Evolutionary conservation across 192 early-diverging fungal genomes (phyloP), one percentile per base, ranked within the genome.

Genomic region (Umbelopsis vinacea): DNA sequence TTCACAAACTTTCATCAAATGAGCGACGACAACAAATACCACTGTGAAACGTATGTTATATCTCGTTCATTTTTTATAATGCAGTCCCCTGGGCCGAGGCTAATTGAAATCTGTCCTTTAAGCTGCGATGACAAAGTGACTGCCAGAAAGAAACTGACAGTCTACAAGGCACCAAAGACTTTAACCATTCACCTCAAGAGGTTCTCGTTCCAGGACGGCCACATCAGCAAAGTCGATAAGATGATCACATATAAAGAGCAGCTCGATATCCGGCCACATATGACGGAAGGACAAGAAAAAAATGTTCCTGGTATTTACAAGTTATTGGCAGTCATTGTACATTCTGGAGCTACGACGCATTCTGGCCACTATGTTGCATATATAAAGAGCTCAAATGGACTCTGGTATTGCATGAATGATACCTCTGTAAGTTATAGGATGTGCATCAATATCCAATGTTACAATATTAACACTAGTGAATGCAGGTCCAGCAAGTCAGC

Each of bases 321-420:
- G 29, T 82, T 97, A 23, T 89, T 88, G 57, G 93, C 89, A 0
- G 89, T 95, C 23, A 82, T 95, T 67, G 90, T 94, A 6, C 94
- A 97, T 67, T 69, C 89, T 1, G 95, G 95, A 7, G 75, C 83
- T 37, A 81, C 90, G 1, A 86, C 83, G 48, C 87, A 92, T 70
- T 89, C 90, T 19, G 94, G 95, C 17, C 94, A 94, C 77, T 97
- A 94, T 79, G 91, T 87, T 68, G 87, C 89, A 40, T 97, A 86
- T 79, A 89, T 94, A 46, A 91, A 91, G 75, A 85, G 89, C 10
- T 83, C 92, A 1, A 88, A 89, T 35, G 93, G 92, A 12, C 81
- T 86, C 8, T 96, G 93, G 93, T 92, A 92, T 67, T 86, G 89
- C 45, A 90, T 93, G 84, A 88, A 95, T 74, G 92, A 94, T 76